Evolutionary conservation across 768 basidiomycete species (phyloP).

Genomic region (Russula olivacea): DNA sequence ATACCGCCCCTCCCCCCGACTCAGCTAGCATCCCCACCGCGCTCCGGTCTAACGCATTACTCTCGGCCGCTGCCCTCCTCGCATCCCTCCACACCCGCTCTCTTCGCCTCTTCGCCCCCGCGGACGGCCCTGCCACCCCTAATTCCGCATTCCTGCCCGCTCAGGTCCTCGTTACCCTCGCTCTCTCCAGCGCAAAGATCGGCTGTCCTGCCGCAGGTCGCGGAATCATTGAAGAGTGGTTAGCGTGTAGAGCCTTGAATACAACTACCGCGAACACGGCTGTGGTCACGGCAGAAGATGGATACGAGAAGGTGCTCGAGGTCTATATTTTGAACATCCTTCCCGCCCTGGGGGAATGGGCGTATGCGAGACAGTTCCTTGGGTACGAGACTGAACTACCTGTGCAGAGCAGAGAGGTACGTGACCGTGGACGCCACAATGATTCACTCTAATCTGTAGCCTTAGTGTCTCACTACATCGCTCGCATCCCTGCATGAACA

Average conservation of each 20-base stretch:
- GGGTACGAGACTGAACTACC: conserved; percentile 64
- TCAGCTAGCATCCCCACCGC: conserved; percentile 44
- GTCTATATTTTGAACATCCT: conserved; percentile 70
- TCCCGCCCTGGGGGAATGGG: conserved; percentile 72
- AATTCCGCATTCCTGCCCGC: conserved; percentile 58
- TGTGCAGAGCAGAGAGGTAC: conserved; percentile 44
- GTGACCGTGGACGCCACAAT: conserved; percentile 7
- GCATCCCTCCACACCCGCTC: conserved; percentile 57
- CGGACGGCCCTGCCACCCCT: conserved; percentile 32
- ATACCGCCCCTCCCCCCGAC: conserved; percentile 45
- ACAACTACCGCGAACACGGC: conserved; percentile 11
- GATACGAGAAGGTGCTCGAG: conserved; percentile 70
- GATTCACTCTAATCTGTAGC: conserved; percentile 23
- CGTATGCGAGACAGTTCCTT: conserved; percentile 71
- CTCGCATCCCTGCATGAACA: conserved; percentile 18
- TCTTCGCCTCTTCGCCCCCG: conserved; percentile 59
- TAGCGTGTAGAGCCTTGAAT: conserved; percentile 48
- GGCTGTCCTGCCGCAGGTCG: conserved; percentile 56
- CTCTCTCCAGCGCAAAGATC: conserved; percentile 63
- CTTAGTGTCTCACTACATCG: conserved; percentile 11
- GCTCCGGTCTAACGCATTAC: conserved; percentile 46
- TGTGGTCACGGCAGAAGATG: conserved; percentile 36
- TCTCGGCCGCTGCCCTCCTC: conserved; percentile 55
- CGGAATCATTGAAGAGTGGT: conserved; percentile 72
- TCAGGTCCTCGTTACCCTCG: conserved; percentile 62